Evolutionary conservation across 2,329 filamentous ascomycete species (phyloP).

Genomic region (Stagonosporopsis chrysanthemi): DNA sequence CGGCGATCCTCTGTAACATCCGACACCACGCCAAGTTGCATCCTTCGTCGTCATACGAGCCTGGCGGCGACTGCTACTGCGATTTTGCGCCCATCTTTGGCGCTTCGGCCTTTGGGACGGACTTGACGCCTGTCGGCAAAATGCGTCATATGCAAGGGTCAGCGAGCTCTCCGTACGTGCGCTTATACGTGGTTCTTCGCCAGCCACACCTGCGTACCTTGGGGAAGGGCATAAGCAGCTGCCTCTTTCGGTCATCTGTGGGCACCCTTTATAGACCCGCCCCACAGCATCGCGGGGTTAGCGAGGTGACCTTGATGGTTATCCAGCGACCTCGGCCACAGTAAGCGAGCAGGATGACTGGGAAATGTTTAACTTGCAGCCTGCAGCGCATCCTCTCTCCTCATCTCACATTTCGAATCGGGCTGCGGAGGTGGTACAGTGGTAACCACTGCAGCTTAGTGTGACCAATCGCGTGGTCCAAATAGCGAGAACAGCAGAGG

Average conservation of each 20-base stretch:
- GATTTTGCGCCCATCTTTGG: slow-evolving; percentile 1
- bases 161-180: slow-evolving; percentile 4
- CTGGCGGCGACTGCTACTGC: slow-evolving; percentile 1
- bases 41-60: slow-evolving; percentile 15
- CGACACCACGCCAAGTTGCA: slow-evolving; percentile 14
- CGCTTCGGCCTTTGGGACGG: slow-evolving; percentile 6
- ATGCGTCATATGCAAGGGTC: not conserved
- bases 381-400: slow-evolving; percentile 3
- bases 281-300: slow-evolving; percentile 34
- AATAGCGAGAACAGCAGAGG: slow-evolving; percentile 17
- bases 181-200: slow-evolving; percentile 2
- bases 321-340: slow-evolving; percentile 29
- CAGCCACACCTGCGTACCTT: slow-evolving; percentile 18
- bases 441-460: slow-evolving; percentile 12
- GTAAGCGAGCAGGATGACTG: slow-evolving; percentile 19
- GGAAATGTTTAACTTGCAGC: slow-evolving; percentile 1
- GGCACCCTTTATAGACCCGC: slow-evolving; percentile 1
- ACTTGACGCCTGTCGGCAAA: not conserved
- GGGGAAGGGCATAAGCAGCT: slow-evolving; percentile 21
- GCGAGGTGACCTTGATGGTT: slow-evolving; percentile 21
- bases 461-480: slow-evolving; percentile 11
- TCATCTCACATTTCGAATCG: slow-evolving; percentile 6
- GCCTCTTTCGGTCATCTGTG: slow-evolving; percentile 23
- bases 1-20: slow-evolving; percentile 27
- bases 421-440: slow-evolving; percentile 12